Percentiles rank a stretch among this genome's conserved stretches.
Conservation (phyloP, 805 yeast species). For the Candida methanosorbosa region DNA sequence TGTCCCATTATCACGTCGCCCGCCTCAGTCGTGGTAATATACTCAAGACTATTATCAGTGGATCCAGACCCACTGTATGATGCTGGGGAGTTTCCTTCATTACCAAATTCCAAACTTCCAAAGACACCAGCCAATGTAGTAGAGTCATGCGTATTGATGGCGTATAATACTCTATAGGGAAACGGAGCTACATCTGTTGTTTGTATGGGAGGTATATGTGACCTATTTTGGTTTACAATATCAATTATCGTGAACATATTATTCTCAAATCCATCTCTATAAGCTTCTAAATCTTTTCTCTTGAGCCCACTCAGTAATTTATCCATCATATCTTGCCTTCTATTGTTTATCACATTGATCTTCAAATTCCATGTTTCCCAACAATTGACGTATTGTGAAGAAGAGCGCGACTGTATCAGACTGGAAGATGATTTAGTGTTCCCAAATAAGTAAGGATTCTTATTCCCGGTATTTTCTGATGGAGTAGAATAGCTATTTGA, state of each 20-base stretch:
- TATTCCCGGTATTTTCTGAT: too few relatives aligned
- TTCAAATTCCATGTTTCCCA: conserved; percentile 72
- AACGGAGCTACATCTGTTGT: conserved; percentile 61
- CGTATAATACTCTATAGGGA: conserved; percentile 34
- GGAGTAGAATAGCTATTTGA: conserved; percentile 1
- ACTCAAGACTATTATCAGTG: conserved; percentile 15
- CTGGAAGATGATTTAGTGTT: conserved; percentile 9
- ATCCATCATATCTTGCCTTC: conserved; percentile 6
- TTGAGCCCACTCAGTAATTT: not conserved
- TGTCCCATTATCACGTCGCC: conserved; percentile 14
- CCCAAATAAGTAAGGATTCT: conserved; percentile 2
- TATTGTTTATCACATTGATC: conserved; percentile 30
- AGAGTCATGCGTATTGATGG: conserved; percentile 16
- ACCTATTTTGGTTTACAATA: conserved; percentile 45
- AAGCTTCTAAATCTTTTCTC: conserved; percentile 5
- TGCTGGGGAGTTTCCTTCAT: not conserved
- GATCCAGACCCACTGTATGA: conserved; percentile 1
- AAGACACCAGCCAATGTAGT: conserved; percentile 18
- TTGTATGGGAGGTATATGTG: conserved; percentile 68
- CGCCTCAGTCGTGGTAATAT: conserved; percentile 16
- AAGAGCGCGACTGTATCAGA: conserved; percentile 5
- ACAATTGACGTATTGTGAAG: conserved; percentile 27
- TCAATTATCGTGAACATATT: conserved; percentile 39
- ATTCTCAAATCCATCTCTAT: conserved; percentile 30
- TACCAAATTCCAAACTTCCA: conserved; percentile 8